phyloP scores from a whole-genome alignment of 345 rosid species.

The Carallia pectinifolia region DNA sequence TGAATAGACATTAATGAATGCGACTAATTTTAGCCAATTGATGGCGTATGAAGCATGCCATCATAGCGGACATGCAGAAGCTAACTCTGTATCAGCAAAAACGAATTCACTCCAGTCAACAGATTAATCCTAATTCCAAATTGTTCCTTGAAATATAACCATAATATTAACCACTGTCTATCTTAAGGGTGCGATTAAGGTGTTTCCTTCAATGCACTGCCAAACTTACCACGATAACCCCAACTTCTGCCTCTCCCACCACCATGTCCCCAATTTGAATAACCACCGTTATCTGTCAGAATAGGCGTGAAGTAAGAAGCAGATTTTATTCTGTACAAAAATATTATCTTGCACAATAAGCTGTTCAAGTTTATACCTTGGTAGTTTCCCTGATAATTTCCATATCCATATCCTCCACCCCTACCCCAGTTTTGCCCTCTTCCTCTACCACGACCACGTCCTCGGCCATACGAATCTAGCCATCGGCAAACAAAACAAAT shows the following conservation, averaged over 20 bases:
- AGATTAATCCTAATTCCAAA: not conserved
- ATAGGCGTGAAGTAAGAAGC: not conserved
- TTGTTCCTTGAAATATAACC: too few species aligned
- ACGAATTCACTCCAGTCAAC: not conserved
- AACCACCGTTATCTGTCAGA: conserved; percentile 32
- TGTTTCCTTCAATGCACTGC: too few species aligned
- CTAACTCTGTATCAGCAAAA: not conserved
- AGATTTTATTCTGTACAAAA: not conserved
- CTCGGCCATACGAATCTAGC: conserved; percentile 48
- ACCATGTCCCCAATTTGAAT: conserved; percentile 39
- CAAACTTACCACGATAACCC: conserved; percentile 47
- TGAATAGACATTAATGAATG: not conserved
- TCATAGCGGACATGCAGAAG: not conserved
- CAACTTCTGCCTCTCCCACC: conserved; percentile 52
- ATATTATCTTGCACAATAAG: too few species aligned
- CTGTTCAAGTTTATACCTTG: not conserved
- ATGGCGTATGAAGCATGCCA: too few species aligned
- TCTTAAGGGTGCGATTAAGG: too few species aligned
- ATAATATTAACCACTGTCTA: too few species aligned
- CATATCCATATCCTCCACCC: conserved; percentile 45
- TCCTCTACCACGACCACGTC: conserved; percentile 47
- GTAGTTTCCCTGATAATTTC: conserved; percentile 31
- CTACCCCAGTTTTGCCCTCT: conserved; percentile 36
- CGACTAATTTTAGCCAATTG: too few species aligned
- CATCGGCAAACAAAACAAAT: not conserved